A percentile compares a stretch with the other conserved stretches of the same genome.
Evolutionary conservation across 192 early-diverging fungal genomes (phyloP).

Genomic region (Obelidium mucronatum): DNA sequence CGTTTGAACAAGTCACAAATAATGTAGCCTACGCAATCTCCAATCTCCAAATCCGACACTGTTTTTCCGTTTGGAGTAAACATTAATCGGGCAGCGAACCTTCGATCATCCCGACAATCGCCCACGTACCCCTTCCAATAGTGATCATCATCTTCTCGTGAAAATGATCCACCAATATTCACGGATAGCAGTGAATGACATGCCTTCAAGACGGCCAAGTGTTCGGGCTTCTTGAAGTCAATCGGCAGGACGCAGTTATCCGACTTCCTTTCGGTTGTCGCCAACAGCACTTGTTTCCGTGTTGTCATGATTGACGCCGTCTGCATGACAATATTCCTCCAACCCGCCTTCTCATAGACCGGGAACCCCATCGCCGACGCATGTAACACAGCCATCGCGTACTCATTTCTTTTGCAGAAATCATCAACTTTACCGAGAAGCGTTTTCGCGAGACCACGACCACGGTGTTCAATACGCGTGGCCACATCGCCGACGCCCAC

Average conservation of each 20-base stretch:
- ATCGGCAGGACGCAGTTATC: not conserved
- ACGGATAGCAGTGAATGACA: not conserved
- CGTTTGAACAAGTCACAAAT: constrained; percentile 1
- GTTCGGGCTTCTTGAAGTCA: not conserved
- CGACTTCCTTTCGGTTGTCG: not conserved
- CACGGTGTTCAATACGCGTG: not conserved
- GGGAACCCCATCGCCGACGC: not conserved
- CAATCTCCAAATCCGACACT: not conserved
- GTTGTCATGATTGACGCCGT: not conserved
- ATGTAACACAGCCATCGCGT: not conserved
- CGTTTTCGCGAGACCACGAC: not conserved
- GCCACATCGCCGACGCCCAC: constrained; percentile 23
- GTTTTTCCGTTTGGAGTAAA: not conserved
- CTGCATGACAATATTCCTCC: not conserved
- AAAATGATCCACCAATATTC: constrained; percentile 2
- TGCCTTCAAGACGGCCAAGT: constrained; percentile 3
- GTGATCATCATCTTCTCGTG: not conserved
- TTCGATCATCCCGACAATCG: not conserved
- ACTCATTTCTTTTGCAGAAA: not conserved
- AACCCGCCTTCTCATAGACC: constrained; percentile 3
- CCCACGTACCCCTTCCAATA: constrained; percentile 19
- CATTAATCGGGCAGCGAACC: not conserved
- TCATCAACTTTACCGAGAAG: constrained; percentile 2
- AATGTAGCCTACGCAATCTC: constrained; percentile 5
- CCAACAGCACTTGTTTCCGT: not conserved